Conservation (phyloP, 768 basidiomycete species). For the Calvatia gigantea region DNA sequence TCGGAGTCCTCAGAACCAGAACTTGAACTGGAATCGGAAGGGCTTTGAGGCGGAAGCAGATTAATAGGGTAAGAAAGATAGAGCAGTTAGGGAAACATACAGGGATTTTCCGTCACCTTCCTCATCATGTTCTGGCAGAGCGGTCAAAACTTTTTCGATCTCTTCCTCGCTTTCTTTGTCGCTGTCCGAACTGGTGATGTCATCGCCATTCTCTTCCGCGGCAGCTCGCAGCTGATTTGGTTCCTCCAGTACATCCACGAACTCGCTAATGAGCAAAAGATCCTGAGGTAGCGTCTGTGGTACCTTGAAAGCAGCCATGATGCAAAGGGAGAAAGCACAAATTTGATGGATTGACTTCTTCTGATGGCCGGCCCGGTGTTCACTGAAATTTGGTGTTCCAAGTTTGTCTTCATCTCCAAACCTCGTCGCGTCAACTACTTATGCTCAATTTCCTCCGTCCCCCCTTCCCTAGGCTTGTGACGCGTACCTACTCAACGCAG, state of each 20-base stretch:
- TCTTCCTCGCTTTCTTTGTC: conserved; percentile 74
- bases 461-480: neutral
- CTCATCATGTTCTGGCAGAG: conserved; percentile 35
- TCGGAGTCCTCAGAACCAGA: conserved; percentile 39
- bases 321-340: conserved; percentile 12
- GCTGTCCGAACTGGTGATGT: conserved; percentile 50
- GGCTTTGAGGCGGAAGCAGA: conserved; percentile 18
- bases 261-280: conserved; percentile 65
- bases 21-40: conserved; percentile 38
- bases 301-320: conserved; percentile 51
- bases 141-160: conserved; percentile 58
- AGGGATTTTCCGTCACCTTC: conserved; percentile 18
- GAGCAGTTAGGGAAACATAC: conserved; percentile 12
- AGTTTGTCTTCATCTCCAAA: conserved; percentile 18
- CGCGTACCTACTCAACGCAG: conserved; percentile 45
- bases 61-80: conserved; percentile 7
- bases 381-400: conserved; percentile 12
- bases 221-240: neutral
- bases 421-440: conserved; percentile 16
- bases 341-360: conserved; percentile 11
- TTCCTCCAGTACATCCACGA: conserved; percentile 44
- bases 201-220: conserved; percentile 31
- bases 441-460: conserved; percentile 19
- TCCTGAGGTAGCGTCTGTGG: conserved; percentile 70
- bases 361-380: conserved; percentile 15